These are phyloP conservation scores for Pseudocercospora crystallina DNA, from an alignment of 2,329 filamentous ascomycete genomes.

Conservation along the genomic window DNA sequence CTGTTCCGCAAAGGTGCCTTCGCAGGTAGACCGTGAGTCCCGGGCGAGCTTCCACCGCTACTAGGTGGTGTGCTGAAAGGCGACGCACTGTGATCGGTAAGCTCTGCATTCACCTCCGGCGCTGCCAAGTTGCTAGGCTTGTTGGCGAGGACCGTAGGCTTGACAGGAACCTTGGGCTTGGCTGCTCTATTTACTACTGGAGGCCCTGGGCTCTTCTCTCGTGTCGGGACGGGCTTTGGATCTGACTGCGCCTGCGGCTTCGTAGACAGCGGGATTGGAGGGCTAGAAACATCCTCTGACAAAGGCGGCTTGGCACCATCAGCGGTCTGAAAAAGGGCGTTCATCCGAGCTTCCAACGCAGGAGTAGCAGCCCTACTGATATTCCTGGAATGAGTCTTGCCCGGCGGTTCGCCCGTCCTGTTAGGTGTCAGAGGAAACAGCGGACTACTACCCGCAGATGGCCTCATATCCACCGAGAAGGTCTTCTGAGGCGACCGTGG, in stretches of 20 bases:
- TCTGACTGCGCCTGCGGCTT: conserved; percentile 7
- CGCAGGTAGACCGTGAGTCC: conserved; percentile 2
- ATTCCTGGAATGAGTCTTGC: conserved; percentile 36
- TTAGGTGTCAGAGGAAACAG: conserved; percentile 24
- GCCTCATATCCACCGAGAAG: conserved; percentile 20
- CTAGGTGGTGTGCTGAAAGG: conserved; percentile 86
- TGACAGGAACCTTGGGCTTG: conserved; percentile 65
- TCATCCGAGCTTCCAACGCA: conserved; percentile 40
- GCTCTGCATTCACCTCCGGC: conserved; percentile 41
- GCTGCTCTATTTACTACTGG: conserved; percentile 79
- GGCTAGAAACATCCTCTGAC: neutral
- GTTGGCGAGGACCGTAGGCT: conserved; percentile 27
- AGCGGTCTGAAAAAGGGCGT: conserved; percentile 34
- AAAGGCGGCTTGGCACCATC: conserved; percentile 14
- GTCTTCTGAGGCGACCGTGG: conserved; percentile 61
- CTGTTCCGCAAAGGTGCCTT: conserved; percentile 2
- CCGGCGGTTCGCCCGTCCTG: conserved; percentile 29
- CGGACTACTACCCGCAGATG: conserved; percentile 12
- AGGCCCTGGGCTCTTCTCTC: conserved; percentile 48
- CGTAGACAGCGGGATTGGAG: conserved; percentile 1
- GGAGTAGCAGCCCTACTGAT: conserved; percentile 45
- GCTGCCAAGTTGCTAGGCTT: conserved; percentile 30
- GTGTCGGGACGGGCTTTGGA: conserved; percentile 21
- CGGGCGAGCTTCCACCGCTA: conserved; percentile 60
- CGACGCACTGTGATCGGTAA: conserved; percentile 57